phyloP scores from a whole-genome alignment of 2,329 filamentous ascomycete genomes.

The Cordyceps cateniannulata region DNA sequence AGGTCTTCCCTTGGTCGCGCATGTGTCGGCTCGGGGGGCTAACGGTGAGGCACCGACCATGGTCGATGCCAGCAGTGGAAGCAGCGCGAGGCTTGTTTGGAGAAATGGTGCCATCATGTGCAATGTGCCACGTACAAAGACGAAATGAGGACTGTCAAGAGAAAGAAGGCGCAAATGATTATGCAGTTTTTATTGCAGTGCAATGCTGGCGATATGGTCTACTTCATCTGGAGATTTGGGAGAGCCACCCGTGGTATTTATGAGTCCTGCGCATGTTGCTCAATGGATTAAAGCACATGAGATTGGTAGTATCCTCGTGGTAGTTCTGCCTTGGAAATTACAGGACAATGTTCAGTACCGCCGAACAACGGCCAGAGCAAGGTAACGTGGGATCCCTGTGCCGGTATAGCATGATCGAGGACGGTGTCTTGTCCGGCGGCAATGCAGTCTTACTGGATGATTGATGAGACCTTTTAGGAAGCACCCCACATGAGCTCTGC shows the following conservation, averaged over 20 bases:
- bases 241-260: background rate
- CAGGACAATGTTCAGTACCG: background rate
- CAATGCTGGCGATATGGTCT: background rate
- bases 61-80: slow-evolving; percentile 13
- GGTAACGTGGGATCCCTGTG: slow-evolving; percentile 8
- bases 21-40: slow-evolving; percentile 19
- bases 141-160: background rate
- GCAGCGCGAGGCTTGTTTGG: slow-evolving; percentile 15
- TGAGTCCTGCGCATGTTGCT: background rate
- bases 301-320: background rate
- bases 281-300: background rate
- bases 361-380: background rate
- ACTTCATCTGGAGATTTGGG: no score
- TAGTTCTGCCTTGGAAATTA: background rate
- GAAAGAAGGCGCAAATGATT: background rate
- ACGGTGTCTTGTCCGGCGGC: background rate
- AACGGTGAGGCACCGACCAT: slow-evolving; percentile 12
- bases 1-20: slow-evolving; percentile 26
- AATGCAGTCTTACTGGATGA: background rate
- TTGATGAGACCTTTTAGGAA: background rate
- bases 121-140: background rate
- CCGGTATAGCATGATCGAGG: background rate
- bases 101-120: slow-evolving; percentile 15
- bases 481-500: background rate
- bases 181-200: background rate